A percentile compares a stretch with the other conserved stretches of the same genome.
Conservation (phyloP, 306 rosid genomes). For the Hylodesmum podocarpum region DNA sequence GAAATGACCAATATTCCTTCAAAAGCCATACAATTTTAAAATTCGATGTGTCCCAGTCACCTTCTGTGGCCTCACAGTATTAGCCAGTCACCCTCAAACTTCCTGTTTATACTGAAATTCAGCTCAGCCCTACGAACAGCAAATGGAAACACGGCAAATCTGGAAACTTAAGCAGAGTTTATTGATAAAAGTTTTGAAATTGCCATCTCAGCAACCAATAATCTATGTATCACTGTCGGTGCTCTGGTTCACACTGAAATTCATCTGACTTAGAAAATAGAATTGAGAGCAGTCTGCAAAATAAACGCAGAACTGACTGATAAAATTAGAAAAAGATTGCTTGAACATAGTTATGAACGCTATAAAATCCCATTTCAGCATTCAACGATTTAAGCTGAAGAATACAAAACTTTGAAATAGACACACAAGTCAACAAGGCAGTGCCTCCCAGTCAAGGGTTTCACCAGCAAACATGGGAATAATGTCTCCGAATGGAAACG, state of each 20-base stretch:
- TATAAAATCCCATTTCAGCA: neutral
- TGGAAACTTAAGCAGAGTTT: neutral
- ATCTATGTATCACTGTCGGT: neutral
- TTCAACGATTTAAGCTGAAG: constrained; percentile 9
- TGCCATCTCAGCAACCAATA: neutral
- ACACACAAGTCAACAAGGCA: constrained; percentile 31
- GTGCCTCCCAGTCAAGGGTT: constrained; percentile 79
- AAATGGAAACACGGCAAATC: neutral
- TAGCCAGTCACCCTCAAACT: too few species aligned
- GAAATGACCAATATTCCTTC: too few species aligned
- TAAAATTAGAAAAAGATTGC: neutral
- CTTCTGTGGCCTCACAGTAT: too few species aligned
- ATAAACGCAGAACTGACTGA: neutral
- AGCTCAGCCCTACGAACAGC: neutral
- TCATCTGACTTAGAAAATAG: neutral
- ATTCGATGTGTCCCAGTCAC: neutral
- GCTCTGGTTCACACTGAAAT: neutral
- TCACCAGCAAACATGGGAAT: constrained; percentile 83
- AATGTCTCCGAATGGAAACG: constrained; percentile 76
- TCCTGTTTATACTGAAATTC: neutral
- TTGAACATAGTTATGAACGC: neutral
- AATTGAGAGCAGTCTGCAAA: neutral
- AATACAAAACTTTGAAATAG: neutral
- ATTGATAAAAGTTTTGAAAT: neutral
- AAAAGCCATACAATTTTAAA: neutral